Evolutionary conservation across 176 grass and related monocot species (phyloP).

Genomic region (Otatea glauca): DNA sequence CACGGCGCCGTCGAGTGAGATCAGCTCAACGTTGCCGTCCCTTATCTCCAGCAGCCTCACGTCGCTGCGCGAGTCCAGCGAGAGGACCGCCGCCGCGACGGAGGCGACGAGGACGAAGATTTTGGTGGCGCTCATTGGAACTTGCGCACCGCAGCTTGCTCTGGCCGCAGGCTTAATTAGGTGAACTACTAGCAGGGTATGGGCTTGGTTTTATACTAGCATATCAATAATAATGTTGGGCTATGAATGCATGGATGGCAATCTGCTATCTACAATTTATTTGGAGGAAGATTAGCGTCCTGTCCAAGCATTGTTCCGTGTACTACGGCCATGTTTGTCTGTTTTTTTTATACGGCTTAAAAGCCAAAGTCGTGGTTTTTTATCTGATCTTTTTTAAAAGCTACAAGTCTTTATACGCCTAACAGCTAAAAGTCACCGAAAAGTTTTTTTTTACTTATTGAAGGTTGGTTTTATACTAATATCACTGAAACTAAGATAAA

Average conservation of each 20-base stretch:
- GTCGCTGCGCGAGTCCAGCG: slow-evolving; percentile 34
- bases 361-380: too few species aligned
- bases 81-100: slow-evolving; percentile 12
- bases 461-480: too few species aligned
- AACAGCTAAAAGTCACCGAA: too few species aligned
- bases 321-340: too few species aligned
- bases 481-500: too few species aligned
- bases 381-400: too few species aligned
- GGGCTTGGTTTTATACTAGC: neutral
- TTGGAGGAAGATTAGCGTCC: too few species aligned
- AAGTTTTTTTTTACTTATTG: too few species aligned
- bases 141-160: neutral
- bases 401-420: too few species aligned
- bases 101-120: neutral
- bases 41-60: slow-evolving; percentile 20
- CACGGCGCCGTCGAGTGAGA: slow-evolving; percentile 47
- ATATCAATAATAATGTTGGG: neutral
- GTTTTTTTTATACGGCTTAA: too few species aligned
- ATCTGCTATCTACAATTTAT: neutral
- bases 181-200: neutral
- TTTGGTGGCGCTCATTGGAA: neutral
- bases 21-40: slow-evolving; percentile 37
- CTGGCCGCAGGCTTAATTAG: neutral
- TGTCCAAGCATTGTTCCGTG: too few species aligned
- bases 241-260: neutral